A percentile compares a stretch with the other conserved stretches of the same genome.
Conservation (phyloP, 2,329 filamentous ascomycete species). For the Diplodia seriata region DNA sequence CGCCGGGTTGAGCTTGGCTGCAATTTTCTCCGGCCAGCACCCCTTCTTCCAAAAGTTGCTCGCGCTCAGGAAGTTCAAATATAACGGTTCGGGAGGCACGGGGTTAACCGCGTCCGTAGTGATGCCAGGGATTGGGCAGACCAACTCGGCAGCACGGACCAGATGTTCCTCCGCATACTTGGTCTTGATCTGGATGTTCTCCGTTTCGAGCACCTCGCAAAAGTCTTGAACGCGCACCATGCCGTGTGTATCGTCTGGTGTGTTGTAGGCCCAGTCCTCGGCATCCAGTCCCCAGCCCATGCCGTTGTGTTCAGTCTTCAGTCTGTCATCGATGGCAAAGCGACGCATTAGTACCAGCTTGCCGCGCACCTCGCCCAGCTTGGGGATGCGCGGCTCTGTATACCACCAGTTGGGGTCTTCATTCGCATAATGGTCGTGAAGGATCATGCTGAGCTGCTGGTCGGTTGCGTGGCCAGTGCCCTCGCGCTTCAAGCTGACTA, state of each 20-base stretch:
- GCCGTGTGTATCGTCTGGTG: slow-evolving; percentile 75
- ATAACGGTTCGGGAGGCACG: slow-evolving; percentile 68
- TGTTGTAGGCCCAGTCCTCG: slow-evolving; percentile 84
- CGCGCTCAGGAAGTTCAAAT: slow-evolving; percentile 87
- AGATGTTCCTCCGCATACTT: slow-evolving; percentile 75
- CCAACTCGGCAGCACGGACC: slow-evolving; percentile 64
- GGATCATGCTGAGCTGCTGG: slow-evolving; percentile 74
- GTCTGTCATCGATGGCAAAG: slow-evolving; percentile 69
- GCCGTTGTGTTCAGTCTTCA: slow-evolving; percentile 57
- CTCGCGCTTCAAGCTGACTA: slow-evolving; percentile 91
- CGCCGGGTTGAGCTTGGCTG: slow-evolving; percentile 83
- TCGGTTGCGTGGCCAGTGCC: slow-evolving; percentile 82
- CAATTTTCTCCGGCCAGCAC: slow-evolving; percentile 94
- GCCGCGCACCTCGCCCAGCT: slow-evolving; percentile 78
- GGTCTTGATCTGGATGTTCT: slow-evolving; percentile 83
- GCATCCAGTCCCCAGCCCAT: slow-evolving; percentile 66
- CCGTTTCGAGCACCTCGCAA: slow-evolving; percentile 80
- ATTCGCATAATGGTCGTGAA: slow-evolving; percentile 73
- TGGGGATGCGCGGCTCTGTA: slow-evolving; percentile 77
- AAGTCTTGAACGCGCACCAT: slow-evolving; percentile 90
- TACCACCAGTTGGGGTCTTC: slow-evolving; percentile 72
- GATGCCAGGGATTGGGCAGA: slow-evolving; percentile 49
- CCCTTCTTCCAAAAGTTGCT: slow-evolving; percentile 92
- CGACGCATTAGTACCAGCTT: slow-evolving; percentile 85
- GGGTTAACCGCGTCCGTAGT: slow-evolving; percentile 49